Evolutionary conservation across 176 grass and related monocot species (phyloP), one percentile per base, ranked within the genome.

Genomic region (Avena atlantica): DNA sequence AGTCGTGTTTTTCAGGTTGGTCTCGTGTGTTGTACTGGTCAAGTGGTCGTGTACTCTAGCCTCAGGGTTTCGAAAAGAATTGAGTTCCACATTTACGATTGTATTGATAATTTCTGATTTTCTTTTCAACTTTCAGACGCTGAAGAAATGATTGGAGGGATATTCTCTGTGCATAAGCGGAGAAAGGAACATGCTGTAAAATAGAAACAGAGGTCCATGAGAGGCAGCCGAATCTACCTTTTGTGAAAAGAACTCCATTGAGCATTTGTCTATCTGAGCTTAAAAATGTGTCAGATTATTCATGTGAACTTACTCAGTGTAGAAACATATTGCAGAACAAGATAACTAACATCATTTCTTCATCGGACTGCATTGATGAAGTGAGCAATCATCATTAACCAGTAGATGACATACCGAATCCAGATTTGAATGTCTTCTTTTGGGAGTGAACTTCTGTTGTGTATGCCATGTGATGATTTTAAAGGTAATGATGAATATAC

Each of bases 201-300:
- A 59, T 82, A n/a, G 89, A 92, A 87, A 85, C 17, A 66, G 85
- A 74, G 19, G 70, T 63, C n/a, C 23, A 85, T 36, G 53, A 83
- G 0, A 65, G 51, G 19, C 63, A 74, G 49, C 47, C 77, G 69
- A 12, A 65, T 53, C 86, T 40, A 88, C 60, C 76, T 27, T 60
- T 76, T 27, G 48, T 24, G 25, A 42, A 42, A 84, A 42, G 79
- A 77, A 65, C 47, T 66, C 17, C 23, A 19, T 20, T 76, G 59
- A 77, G 40, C 20, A 17, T 77, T 77, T 77, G 81, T 56, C 71
- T 24, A 51, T 27, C 29, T 81, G 70, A 87, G 64, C 11, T 70
- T 8, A 48, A 8, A 42, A 16, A 62, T 86, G 52, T 79, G 86
- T 73, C 78, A 70, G 55, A 70, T 49, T 17, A 56, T 70, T 64